Percentiles rank a stretch among this genome's conserved stretches.
phyloP scores from a whole-genome alignment of 192 early-diverging fungal species.

The Coemansia sp. region DNA sequence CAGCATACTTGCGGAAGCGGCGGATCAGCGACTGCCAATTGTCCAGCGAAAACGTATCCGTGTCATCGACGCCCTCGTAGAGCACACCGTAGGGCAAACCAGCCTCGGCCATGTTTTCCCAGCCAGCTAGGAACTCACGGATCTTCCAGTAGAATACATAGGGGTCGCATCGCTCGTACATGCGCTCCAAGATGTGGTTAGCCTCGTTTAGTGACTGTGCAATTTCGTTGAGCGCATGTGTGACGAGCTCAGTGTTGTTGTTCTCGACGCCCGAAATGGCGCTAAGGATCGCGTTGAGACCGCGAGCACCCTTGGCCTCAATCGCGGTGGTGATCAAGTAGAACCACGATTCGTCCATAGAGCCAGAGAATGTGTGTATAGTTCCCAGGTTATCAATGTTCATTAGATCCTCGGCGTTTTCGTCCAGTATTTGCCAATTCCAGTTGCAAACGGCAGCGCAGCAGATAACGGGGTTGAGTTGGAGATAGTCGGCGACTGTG shows the following conservation, averaged over 20 bases:
- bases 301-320: constrained; percentile 76
- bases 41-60: constrained; percentile 52
- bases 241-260: constrained; percentile 57
- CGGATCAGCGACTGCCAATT: constrained; percentile 58
- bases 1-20: constrained; percentile 77
- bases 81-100: constrained; percentile 86
- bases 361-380: constrained; percentile 82
- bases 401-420: constrained; percentile 66
- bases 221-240: constrained; percentile 60
- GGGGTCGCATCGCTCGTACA: constrained; percentile 95
- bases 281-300: constrained; percentile 67
- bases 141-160: constrained; percentile 95
- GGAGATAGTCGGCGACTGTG: constrained; percentile 68
- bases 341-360: constrained; percentile 96
- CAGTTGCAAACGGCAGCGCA: constrained; percentile 87
- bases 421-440: constrained; percentile 90
- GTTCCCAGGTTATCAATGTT: constrained; percentile 78
- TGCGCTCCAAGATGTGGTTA: constrained; percentile 63
- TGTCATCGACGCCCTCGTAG: constrained; percentile 86
- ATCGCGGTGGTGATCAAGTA: constrained; percentile 90
- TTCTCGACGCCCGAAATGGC: constrained; percentile 66
- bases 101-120: constrained; percentile 88
- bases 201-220: constrained; percentile 58
- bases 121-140: constrained; percentile 87
- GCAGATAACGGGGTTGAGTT: constrained; percentile 84